Conservation (phyloP, 148 eudicot species). For the Persicaria maculosa region DNA sequence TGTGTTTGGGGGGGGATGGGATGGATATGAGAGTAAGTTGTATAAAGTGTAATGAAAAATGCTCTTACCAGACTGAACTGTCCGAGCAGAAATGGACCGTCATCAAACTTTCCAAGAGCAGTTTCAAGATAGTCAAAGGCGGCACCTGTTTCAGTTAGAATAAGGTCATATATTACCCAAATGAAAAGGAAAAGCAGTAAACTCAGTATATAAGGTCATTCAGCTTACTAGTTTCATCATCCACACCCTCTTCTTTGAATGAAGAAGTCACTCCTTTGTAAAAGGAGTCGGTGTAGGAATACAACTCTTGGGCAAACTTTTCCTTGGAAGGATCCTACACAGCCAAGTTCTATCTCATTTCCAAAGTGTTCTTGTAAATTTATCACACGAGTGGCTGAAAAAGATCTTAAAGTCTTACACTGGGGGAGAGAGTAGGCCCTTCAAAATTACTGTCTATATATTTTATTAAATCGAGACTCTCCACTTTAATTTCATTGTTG, state of each 20-base stretch:
- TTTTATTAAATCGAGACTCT: constrained; percentile 63
- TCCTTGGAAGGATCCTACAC: constrained; percentile 53
- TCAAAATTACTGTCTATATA: constrained; percentile 63
- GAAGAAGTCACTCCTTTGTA: constrained; percentile 44
- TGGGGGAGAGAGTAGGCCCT: constrained; percentile 62
- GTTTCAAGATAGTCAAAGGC: constrained; percentile 60
- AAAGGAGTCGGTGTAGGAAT: constrained; percentile 44
- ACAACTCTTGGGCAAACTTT: constrained; percentile 47
- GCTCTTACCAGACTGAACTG: constrained; percentile 53
- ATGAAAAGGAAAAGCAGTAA: neutral
- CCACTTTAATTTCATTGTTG: constrained; percentile 72
- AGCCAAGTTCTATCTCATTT: constrained; percentile 1
- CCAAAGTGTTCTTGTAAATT: neutral
- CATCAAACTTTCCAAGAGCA: constrained; percentile 49
- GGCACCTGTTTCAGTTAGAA: constrained; percentile 29
- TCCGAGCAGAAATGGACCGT: constrained; percentile 59
- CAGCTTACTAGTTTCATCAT: constrained; percentile 51
- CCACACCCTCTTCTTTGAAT: constrained; percentile 40
- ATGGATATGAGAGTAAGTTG: too few species aligned
- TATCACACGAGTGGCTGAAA: neutral
- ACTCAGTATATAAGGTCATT: neutral
- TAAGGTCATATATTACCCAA: neutral
- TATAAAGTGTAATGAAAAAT: neutral
- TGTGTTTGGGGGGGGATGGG: too few species aligned
- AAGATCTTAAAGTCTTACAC: constrained; percentile 29